These are phyloP conservation scores for Trichosporon inkin DNA, from an alignment of 1,284 basidiomycete species.

Conservation along the genomic window DNA sequence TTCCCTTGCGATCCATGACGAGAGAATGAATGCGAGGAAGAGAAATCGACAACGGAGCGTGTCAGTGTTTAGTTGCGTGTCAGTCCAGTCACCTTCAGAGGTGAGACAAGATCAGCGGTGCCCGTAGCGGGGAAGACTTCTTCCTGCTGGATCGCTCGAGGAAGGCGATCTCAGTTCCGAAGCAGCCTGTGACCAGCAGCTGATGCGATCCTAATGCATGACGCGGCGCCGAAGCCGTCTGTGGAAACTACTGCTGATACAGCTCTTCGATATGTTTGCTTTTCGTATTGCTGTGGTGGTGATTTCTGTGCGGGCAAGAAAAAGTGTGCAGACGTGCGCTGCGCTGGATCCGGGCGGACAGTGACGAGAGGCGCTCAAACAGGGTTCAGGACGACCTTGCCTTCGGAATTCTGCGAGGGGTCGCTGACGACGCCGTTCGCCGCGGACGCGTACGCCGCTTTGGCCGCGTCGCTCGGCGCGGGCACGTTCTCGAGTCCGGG, in stretches of 20 bases:
- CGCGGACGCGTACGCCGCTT: constrained; percentile 41
- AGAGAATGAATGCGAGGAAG: background rate
- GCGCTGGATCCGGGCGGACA: background rate
- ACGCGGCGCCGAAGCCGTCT: background rate
- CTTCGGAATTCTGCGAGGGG: constrained; percentile 10
- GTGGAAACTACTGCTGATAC: constrained; percentile 12
- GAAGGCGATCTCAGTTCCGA: background rate
- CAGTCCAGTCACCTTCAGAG: background rate
- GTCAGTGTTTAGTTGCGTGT: background rate
- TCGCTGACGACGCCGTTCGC: constrained; percentile 40
- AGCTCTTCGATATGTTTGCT: constrained; percentile 7
- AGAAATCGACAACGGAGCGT: background rate
- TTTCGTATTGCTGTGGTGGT: background rate
- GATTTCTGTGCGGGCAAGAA: background rate
- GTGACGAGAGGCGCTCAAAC: background rate
- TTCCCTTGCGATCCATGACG: constrained; percentile 4
- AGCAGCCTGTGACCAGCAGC: background rate
- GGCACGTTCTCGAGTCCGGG: constrained; percentile 39
- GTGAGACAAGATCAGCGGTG: background rate
- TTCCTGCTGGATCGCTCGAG: background rate
- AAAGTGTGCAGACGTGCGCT: background rate
- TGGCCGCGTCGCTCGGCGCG: constrained; percentile 34
- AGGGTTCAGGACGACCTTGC: constrained; percentile 14
- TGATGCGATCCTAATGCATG: constrained; percentile 1
- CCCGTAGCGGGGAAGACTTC: background rate